phyloP scores from a whole-genome alignment of 1,139 yeast genomes.

The Candida buenavistaensis region DNA sequence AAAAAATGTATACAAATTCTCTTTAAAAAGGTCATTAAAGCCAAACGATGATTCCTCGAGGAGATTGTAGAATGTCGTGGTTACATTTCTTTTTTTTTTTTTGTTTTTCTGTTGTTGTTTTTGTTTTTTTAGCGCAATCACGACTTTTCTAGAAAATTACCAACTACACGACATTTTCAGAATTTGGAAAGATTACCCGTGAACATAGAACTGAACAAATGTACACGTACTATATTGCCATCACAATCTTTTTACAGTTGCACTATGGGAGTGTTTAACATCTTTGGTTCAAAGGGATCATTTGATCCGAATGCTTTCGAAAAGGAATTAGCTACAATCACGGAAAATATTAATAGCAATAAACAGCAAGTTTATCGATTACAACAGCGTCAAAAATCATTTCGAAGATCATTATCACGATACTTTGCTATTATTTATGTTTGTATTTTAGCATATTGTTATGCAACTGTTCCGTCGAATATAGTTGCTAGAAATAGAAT shows the following conservation, averaged over 20 bases:
- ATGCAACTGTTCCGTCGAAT: conserved; percentile 22
- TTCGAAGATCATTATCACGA: conserved; percentile 17
- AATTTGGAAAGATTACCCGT: no score
- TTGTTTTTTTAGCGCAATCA: no score
- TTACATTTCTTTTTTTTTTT: no score
- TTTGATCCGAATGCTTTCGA: conserved; percentile 55
- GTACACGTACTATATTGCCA: no score
- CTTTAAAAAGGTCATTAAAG: no score
- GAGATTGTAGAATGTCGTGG: no score
- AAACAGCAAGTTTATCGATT: conserved; percentile 21
- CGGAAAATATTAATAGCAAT: conserved; percentile 33
- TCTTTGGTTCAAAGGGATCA: conserved; percentile 32
- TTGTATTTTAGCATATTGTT: conserved; percentile 26
- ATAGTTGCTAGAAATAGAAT: conserved; percentile 19
- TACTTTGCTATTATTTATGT: conserved; percentile 36
- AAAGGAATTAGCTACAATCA: conserved; percentile 44
- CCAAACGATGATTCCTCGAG: no score
- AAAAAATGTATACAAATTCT: no score
- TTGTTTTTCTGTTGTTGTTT: no score
- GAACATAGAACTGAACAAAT: no score
- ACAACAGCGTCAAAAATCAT: conserved; percentile 13
- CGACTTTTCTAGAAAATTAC: no score
- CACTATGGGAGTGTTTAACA: conserved; percentile 23
- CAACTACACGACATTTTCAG: no score
- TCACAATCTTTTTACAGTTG: not conserved